Conservation (phyloP, 805 yeast species). For the Suhomyces emberorum region DNA sequence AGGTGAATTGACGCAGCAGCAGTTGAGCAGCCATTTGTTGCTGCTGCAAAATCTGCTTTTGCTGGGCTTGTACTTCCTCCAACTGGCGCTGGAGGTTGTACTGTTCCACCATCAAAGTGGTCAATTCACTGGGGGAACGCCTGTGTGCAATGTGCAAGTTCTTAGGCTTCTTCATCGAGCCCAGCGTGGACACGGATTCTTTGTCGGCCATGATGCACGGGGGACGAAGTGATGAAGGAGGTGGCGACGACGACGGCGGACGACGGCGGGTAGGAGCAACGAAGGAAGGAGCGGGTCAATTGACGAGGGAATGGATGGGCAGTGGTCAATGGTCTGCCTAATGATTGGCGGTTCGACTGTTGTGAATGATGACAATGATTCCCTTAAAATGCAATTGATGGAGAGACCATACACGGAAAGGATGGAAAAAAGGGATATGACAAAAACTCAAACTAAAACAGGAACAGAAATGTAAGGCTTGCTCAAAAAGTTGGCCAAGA, state of each 20-base stretch:
- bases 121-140: slow-evolving; percentile 91
- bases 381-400: slow-evolving; percentile 2
- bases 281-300: slow-evolving; percentile 2
- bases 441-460: no score
- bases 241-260: slow-evolving; percentile 1
- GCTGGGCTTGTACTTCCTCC: slow-evolving; percentile 89
- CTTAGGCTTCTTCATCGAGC: slow-evolving; percentile 22
- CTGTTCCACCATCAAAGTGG: slow-evolving; percentile 88
- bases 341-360: no score
- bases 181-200: slow-evolving; percentile 9
- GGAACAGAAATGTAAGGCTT: background rate
- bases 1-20: slow-evolving; percentile 21
- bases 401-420: slow-evolving; percentile 1
- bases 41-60: slow-evolving; percentile 80
- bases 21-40: slow-evolving; percentile 39
- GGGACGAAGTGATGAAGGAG: background rate
- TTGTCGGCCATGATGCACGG: slow-evolving; percentile 3
- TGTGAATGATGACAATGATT: background rate
- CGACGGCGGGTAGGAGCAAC: slow-evolving; percentile 2
- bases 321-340: no score
- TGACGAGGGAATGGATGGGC: background rate
- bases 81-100: slow-evolving; percentile 86
- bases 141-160: slow-evolving; percentile 91
- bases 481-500: slow-evolving; percentile 1
- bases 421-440: slow-evolving; percentile 2